Conservation (phyloP, 2,329 filamentous ascomycete genomes). For the Didymella exigua region DNA sequence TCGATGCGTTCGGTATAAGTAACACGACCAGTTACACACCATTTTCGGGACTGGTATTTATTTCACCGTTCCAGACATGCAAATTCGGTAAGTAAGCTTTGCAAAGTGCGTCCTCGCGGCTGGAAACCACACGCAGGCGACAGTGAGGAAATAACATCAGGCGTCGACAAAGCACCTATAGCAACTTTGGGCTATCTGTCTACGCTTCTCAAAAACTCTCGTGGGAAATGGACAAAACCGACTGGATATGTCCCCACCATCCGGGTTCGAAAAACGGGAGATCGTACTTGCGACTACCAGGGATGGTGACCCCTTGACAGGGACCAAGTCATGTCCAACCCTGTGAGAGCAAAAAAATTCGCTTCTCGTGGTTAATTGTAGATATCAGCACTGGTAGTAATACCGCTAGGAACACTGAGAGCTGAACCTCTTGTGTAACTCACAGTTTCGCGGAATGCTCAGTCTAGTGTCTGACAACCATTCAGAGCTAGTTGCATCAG, state of each 20-base stretch:
- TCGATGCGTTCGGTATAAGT: not conserved
- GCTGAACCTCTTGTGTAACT: constrained; percentile 14
- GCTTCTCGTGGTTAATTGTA: not conserved
- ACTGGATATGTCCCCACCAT: not conserved
- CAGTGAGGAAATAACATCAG: not conserved
- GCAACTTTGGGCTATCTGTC: constrained; percentile 1
- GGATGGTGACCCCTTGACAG: not conserved
- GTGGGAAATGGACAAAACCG: not conserved
- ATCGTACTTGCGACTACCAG: not conserved
- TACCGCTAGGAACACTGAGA: not conserved
- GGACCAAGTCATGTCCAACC: not conserved
- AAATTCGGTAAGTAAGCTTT: not conserved
- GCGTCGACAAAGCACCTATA: not conserved
- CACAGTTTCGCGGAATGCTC: constrained; percentile 20
- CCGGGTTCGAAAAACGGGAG: not conserved
- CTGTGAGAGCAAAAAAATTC: not conserved
- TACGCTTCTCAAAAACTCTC: not conserved
- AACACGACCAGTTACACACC: not conserved
- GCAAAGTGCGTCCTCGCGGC: not conserved
- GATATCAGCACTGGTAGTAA: not conserved
- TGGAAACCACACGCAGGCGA: not conserved
- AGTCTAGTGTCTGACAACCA: not conserved
- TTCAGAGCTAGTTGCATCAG: constrained; percentile 14
- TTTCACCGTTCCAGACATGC: not conserved
- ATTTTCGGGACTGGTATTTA: not conserved